Base-by-base conservation (phyloP, 129 eudicot genomes). In the Gnaphalium uliginosum region DNA sequence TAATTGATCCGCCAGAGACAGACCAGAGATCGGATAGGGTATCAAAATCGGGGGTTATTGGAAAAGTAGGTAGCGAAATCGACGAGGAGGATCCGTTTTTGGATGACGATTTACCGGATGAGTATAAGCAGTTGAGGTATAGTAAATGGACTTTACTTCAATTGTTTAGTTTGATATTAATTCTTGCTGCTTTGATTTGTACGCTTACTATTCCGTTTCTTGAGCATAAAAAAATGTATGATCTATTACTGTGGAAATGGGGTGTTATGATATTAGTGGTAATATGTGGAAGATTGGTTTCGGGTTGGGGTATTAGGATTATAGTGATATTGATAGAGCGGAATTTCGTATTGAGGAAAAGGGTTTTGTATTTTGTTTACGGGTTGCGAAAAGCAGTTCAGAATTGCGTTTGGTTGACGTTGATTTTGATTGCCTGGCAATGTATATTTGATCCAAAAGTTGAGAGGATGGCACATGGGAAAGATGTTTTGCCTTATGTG, bases 351-450 rank as follows among this genome's bases (percentile, higher is more conserved):
- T 64, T 86, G 17, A 72, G 90, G 23, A 86, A 86, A 71, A 30
- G 87, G 29, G 87, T 86, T 50, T 46, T 86, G 39, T 86, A 86
- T 77, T 86, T 86, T 22, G 95, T 86, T 0, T 89, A 86, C 35
- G 97, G 96, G 6, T 54, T 92, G 70, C 82, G 89, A 19, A 89
- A 84, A 30, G 76, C 93, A 0, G 96, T 92, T 4, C 92, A 86
- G 59, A 89, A 89, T 60, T 89, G 96, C 14, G 69, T 92, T 22
- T 92, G 97, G 97, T 82, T 89, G 65, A 76, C 81, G 0, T 68
- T 89, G 33, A 89, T 87, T 72, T 85, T 92, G 78, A 68, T 92
- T 24, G 89, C 91, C 37, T 92, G 97, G 96, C 75, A 75, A 26
- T 63, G 62, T 17, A 81, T 92, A 63, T 85, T 92, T 41, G 83